Conservation (phyloP, 2,329 filamentous ascomycete genomes). For the Bipolaris oryzae region DNA sequence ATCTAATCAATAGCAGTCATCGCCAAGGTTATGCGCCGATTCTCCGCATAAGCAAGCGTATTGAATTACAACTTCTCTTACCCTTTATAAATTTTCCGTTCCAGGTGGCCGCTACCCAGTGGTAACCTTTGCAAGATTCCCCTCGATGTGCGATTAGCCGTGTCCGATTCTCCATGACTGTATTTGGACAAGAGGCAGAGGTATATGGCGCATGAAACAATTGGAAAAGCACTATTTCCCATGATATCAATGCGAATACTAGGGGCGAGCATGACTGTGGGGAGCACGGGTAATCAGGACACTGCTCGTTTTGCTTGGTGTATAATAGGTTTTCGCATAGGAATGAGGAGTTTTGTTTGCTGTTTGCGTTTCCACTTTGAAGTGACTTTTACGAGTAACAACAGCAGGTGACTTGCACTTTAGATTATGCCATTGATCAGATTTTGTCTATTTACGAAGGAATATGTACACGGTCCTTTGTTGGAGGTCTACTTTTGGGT, state of each 20-base stretch:
- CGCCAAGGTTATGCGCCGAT: conserved; percentile 90
- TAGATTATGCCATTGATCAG: too few relatives aligned
- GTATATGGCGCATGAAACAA: conserved; percentile 10
- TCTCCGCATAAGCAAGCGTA: conserved; percentile 61
- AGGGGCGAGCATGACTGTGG: conserved; percentile 10
- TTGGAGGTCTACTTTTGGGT: not conserved
- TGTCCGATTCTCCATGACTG: conserved; percentile 11
- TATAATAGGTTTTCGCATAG: conserved; percentile 41
- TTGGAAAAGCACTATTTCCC: conserved; percentile 31
- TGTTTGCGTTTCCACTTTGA: not conserved
- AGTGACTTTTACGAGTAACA: not conserved
- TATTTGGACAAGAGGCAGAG: conserved; percentile 21
- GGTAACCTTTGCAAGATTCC: conserved; percentile 19
- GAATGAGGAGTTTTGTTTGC: conserved; percentile 26
- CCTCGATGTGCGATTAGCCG: conserved; percentile 10
- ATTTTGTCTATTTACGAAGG: not conserved
- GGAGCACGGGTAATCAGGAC: conserved; percentile 17
- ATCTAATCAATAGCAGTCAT: conserved; percentile 68
- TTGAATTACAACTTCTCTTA: conserved; percentile 6
- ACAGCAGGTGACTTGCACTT: not conserved
- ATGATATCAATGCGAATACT: conserved; percentile 21
- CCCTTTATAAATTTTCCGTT: conserved; percentile 16
- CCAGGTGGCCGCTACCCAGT: conserved; percentile 28
- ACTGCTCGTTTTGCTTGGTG: conserved; percentile 35
- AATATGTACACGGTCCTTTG: not conserved